phyloP scores from a whole-genome alignment of 2,329 filamentous ascomycete species.

The Fusarium sp. region DNA sequence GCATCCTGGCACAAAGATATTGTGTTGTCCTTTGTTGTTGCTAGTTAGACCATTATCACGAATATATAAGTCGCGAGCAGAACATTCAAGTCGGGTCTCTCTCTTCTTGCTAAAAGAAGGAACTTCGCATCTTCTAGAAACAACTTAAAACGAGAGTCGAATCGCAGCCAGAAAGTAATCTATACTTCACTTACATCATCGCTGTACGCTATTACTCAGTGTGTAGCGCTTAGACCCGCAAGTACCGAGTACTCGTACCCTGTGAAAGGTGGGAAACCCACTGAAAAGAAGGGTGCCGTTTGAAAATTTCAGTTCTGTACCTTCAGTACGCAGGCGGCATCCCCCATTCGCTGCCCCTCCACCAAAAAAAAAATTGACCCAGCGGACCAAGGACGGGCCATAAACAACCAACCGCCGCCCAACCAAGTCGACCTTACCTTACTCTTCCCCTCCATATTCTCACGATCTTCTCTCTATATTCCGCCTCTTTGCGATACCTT shows the following conservation, averaged over 20 bases:
- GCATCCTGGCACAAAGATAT: slow-evolving; percentile 1
- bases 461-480: slow-evolving; percentile 30
- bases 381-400: slow-evolving; percentile 22
- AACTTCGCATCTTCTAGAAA: slow-evolving; percentile 31
- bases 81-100: neutral
- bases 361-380: slow-evolving; percentile 32
- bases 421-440: slow-evolving; percentile 26
- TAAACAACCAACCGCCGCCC: slow-evolving; percentile 36
- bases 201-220: neutral
- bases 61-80: slow-evolving; percentile 8
- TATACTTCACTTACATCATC: slow-evolving; percentile 39
- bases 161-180: slow-evolving; percentile 12
- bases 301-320: slow-evolving; percentile 33
- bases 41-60: neutral
- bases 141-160: slow-evolving; percentile 14
- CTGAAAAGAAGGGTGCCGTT: slow-evolving; percentile 25
- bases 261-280: slow-evolving; percentile 19
- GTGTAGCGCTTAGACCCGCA: slow-evolving; percentile 24
- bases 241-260: slow-evolving; percentile 24
- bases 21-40: neutral
- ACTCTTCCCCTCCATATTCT: slow-evolving; percentile 34
- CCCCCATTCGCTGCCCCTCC: slow-evolving; percentile 35
- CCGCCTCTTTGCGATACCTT: slow-evolving; percentile 33
- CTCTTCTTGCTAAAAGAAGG: neutral
- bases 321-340: slow-evolving; percentile 26